These are phyloP conservation scores for Nakazawaea ambrosiae DNA, from an alignment of 805 yeast genomes.

Conservation along the genomic window DNA sequence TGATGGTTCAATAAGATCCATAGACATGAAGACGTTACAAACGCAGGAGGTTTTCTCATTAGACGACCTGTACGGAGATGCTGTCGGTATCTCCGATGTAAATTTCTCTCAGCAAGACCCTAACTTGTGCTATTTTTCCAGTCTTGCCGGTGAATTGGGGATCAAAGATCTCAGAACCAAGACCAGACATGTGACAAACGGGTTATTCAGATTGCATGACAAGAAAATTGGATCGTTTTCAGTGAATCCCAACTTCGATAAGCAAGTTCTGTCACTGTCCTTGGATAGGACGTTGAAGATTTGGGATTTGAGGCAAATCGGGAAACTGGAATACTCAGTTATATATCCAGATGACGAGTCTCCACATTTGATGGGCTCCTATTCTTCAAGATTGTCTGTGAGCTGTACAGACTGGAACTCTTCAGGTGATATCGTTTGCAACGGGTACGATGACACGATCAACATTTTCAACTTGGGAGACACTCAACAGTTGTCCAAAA, in stretches of 20 bases:
- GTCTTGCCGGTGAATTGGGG: conserved; percentile 75
- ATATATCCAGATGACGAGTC: conserved; percentile 37
- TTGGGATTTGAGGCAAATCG: conserved; percentile 73
- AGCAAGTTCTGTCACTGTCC: conserved; percentile 81
- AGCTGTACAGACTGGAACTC: conserved; percentile 80
- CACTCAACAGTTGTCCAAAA: conserved; percentile 21
- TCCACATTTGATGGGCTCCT: conserved; percentile 52
- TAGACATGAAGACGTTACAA: conserved; percentile 57
- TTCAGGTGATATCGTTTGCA: conserved; percentile 68
- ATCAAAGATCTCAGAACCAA: conserved; percentile 55
- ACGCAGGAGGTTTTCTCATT: conserved; percentile 57
- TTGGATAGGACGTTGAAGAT: conserved; percentile 76
- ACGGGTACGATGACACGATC: conserved; percentile 87
- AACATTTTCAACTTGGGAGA: conserved; percentile 56
- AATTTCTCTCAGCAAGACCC: conserved; percentile 42
- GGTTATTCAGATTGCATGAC: conserved; percentile 64
- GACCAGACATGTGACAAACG: conserved; percentile 16
- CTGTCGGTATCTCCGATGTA: conserved; percentile 71
- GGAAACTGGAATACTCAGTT: conserved; percentile 49
- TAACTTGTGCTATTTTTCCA: conserved; percentile 62
- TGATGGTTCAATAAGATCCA: conserved; percentile 76
- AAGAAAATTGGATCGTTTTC: conserved; percentile 90
- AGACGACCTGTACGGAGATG: conserved; percentile 44
- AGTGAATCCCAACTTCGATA: conserved; percentile 58
- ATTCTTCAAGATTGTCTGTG: conserved; percentile 69